A percentile compares a stretch with the other conserved stretches of the same genome.
These are phyloP conservation scores for Backusella mclennaniae DNA, from an alignment of 192 early-diverging fungal genomes.

Conservation along the genomic window DNA sequence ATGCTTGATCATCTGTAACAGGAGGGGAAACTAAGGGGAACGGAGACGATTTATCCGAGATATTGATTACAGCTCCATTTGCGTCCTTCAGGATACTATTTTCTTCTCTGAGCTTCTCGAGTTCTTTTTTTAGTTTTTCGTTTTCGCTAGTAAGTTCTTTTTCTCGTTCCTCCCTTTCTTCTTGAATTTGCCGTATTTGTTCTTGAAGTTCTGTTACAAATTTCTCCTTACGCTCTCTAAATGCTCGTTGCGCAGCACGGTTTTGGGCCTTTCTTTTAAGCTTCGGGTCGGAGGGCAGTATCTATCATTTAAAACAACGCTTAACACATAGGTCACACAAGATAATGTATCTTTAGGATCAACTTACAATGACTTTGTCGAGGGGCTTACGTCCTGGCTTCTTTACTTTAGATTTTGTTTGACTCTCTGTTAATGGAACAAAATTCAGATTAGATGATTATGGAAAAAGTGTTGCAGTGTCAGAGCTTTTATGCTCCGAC, in stretches of 20 bases:
- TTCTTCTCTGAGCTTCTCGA: slow-evolving; percentile 47
- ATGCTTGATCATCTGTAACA: slow-evolving; percentile 1
- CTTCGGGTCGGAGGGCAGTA: slow-evolving; percentile 19
- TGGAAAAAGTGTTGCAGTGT: background rate
- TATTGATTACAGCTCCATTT: background rate
- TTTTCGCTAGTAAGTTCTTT: slow-evolving; percentile 41
- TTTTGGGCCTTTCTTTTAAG: slow-evolving; percentile 40
- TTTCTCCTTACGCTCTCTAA: slow-evolving; percentile 83
- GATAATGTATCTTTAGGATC: background rate
- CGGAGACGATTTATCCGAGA: slow-evolving; percentile 6
- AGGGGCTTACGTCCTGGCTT: slow-evolving; percentile 13
- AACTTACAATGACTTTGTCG: slow-evolving; percentile 8
- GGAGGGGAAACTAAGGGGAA: background rate
- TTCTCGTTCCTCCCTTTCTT: slow-evolving; percentile 62
- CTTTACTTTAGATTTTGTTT: background rate
- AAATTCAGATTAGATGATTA: background rate
- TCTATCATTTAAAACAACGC: background rate
- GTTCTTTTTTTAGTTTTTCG: slow-evolving; percentile 48
- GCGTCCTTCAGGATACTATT: slow-evolving; percentile 45
- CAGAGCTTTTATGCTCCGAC: slow-evolving; percentile 1
- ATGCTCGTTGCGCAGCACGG: slow-evolving; percentile 55
- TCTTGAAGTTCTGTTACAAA: slow-evolving; percentile 83
- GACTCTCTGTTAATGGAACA: background rate
- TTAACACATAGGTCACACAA: background rate
- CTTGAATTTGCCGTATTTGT: slow-evolving; percentile 64